Conservation (phyloP, 257 asterid species). For the Cynanchum wilfordii region DNA sequence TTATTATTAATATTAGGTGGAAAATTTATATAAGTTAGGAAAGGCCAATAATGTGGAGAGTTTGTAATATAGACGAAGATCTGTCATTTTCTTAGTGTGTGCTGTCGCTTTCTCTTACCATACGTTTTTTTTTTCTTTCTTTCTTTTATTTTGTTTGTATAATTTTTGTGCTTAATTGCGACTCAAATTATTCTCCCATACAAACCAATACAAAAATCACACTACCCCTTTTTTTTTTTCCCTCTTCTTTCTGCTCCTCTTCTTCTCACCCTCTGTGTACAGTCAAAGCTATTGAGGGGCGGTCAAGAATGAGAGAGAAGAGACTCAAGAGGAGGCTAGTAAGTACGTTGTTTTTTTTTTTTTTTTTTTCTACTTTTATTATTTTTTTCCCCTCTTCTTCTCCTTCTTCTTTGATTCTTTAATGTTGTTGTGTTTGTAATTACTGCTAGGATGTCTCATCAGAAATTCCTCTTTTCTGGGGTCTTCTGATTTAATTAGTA, state of each 20-base stretch:
- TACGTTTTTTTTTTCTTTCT: conserved; percentile 17
- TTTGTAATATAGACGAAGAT: conserved; percentile 36
- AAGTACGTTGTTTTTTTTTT: conserved; percentile 69
- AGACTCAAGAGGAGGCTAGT: conserved; percentile 90
- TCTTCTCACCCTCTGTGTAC: conserved; percentile 18
- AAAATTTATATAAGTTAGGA: background rate
- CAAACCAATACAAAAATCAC: conserved; percentile 41
- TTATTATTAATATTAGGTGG: background rate
- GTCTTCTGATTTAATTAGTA: conserved; percentile 7
- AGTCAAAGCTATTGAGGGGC: conserved; percentile 33
- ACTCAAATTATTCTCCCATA: conserved; percentile 40
- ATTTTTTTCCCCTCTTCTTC: background rate
- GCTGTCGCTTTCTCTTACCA: conserved; percentile 73
- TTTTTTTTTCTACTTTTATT: background rate
- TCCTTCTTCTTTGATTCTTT: conserved; percentile 7
- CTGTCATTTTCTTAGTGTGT: conserved; percentile 51
- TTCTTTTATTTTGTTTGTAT: background rate
- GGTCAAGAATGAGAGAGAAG: conserved; percentile 37
- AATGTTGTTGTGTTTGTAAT: background rate
- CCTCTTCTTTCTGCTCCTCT: conserved; percentile 25
- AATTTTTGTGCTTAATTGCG: conserved; percentile 54
- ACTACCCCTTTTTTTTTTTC: conserved; percentile 9
- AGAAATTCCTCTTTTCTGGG: conserved; percentile 4
- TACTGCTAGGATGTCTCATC: background rate
- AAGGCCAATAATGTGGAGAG: background rate